Conservation (phyloP, 306 rosid species). For the Dryas octopetala region DNA sequence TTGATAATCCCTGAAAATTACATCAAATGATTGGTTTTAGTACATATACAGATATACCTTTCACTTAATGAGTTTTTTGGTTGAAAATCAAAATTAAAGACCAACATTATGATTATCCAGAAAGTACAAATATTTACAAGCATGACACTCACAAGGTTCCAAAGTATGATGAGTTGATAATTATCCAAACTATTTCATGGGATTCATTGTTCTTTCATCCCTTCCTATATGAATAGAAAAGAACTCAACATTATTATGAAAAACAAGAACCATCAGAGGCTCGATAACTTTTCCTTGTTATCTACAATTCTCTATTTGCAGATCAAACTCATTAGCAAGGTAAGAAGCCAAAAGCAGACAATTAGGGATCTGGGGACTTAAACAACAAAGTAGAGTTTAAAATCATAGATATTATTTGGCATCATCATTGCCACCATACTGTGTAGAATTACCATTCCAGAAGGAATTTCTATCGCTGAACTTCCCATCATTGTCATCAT, state of each 20-base stretch:
- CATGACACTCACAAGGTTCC: too few relatives aligned
- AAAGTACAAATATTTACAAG: too few relatives aligned
- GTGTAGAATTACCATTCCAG: conserved; percentile 68
- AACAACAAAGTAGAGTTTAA: neutral
- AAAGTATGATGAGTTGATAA: too few relatives aligned
- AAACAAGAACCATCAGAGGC: neutral
- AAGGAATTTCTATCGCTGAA: conserved; percentile 46
- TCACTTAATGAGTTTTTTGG: too few relatives aligned
- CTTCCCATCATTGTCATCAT: conserved; percentile 49
- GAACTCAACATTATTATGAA: neutral
- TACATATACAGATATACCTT: too few relatives aligned
- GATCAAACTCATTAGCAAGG: neutral
- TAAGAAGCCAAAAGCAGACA: neutral
- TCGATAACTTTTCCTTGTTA: neutral
- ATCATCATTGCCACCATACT: conserved; percentile 50
- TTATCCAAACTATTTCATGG: neutral
- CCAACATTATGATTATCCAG: too few relatives aligned
- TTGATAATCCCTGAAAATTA: too few relatives aligned
- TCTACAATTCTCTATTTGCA: neutral
- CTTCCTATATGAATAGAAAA: neutral
- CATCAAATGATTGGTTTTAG: too few relatives aligned
- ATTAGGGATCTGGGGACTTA: neutral
- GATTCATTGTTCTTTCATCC: neutral
- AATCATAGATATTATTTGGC: conserved; percentile 22
- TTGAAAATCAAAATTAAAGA: too few relatives aligned